phyloP scores from a whole-genome alignment of 768 basidiomycete species.

The Lenzites betulinus region DNA sequence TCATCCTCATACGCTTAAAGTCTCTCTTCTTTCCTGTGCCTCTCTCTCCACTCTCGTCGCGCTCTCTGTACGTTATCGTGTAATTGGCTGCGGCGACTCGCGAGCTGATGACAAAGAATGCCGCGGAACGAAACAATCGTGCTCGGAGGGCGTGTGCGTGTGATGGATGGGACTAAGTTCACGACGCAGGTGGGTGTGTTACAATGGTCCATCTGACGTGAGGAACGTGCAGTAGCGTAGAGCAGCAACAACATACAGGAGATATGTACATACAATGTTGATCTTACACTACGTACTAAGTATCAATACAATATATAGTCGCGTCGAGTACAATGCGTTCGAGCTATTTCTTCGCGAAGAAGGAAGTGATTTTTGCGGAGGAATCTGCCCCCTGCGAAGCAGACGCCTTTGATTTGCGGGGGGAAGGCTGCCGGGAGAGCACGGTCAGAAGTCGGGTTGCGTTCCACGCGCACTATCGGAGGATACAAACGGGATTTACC shows the following conservation, averaged over 20 bases:
- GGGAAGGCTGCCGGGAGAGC: background rate
- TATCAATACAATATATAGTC: too few species aligned
- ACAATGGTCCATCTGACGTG: too few species aligned
- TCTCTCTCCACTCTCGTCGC: constrained; percentile 3
- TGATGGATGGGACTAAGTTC: background rate
- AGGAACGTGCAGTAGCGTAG: too few species aligned
- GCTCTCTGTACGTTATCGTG: constrained; percentile 28
- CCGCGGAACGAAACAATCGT: constrained; percentile 15
- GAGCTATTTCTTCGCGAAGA: constrained; percentile 20
- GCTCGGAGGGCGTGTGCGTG: background rate
- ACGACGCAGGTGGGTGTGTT: too few species aligned
- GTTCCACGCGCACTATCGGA: too few species aligned
- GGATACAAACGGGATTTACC: too few species aligned
- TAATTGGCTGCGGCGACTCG: constrained; percentile 10
- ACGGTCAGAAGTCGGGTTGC: too few species aligned
- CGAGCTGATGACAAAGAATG: constrained; percentile 6
- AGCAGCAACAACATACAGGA: too few species aligned
- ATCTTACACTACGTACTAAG: too few species aligned
- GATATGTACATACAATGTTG: too few species aligned
- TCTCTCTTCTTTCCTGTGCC: constrained; percentile 23
- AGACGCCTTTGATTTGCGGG: background rate
- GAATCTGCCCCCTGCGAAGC: background rate
- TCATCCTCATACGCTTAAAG: too few species aligned
- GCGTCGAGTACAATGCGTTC: too few species aligned
- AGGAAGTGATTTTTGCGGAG: constrained; percentile 26